Percentiles rank a stretch among this genome's conserved stretches.
Conservation (phyloP, 129 eudicot genomes). For the Artemisia annua region DNA sequence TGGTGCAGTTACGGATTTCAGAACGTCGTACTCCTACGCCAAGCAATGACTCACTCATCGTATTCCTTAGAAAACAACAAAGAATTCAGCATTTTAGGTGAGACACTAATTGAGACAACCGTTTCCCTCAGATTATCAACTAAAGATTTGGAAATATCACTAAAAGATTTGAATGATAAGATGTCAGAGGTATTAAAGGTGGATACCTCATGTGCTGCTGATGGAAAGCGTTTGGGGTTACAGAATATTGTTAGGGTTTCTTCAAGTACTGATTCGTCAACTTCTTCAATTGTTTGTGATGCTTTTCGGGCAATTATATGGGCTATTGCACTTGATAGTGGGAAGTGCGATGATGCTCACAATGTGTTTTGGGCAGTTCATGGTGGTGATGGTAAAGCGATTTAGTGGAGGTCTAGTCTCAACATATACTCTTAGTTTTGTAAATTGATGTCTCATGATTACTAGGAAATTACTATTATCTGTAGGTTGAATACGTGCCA, state of each 20-base stretch:
- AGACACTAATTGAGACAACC: slow-evolving; percentile 54
- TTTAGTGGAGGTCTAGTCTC: slow-evolving; percentile 26
- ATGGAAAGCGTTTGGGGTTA: slow-evolving; percentile 62
- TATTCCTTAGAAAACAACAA: slow-evolving; percentile 80
- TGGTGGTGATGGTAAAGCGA: slow-evolving; percentile 26
- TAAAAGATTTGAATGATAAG: slow-evolving; percentile 54
- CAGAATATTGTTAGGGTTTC: slow-evolving; percentile 80
- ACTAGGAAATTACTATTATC: neutral
- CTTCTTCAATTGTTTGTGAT: slow-evolving; percentile 76
- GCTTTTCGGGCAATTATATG: slow-evolving; percentile 79
- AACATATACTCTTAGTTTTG: neutral
- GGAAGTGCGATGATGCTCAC: slow-evolving; percentile 68
- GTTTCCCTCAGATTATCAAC: slow-evolving; percentile 39
- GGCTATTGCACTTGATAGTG: slow-evolving; percentile 67
- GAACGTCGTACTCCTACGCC: slow-evolving; percentile 49
- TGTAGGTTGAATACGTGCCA: slow-evolving; percentile 1
- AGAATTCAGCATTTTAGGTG: slow-evolving; percentile 70
- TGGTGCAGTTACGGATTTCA: slow-evolving; percentile 59
- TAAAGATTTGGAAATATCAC: slow-evolving; percentile 56
- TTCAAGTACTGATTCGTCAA: slow-evolving; percentile 51
- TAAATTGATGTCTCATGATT: slow-evolving; percentile 7
- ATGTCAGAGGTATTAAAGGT: slow-evolving; percentile 57
- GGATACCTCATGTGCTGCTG: slow-evolving; percentile 69
- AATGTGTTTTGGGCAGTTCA: slow-evolving; percentile 51
- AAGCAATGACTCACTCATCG: slow-evolving; percentile 87